Conservation (phyloP, 208 protist genomes). For the Trypanosoma platydactyli region DNA sequence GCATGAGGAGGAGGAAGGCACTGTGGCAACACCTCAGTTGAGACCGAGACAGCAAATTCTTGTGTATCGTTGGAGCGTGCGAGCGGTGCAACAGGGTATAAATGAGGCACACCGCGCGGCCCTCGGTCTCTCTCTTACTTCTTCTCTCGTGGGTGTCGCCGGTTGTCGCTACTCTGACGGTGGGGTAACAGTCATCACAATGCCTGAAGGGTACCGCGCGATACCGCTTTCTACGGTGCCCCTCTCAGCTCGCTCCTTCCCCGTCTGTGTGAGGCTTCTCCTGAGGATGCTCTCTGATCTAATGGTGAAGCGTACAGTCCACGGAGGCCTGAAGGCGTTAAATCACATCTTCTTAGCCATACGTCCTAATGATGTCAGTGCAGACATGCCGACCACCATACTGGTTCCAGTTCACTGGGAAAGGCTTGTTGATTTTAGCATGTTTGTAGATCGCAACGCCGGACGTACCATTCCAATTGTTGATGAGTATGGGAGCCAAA, state of each 20-base stretch:
- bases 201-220: conserved; percentile 46
- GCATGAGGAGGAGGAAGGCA: conserved; percentile 23
- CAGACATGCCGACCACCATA: conserved; percentile 29
- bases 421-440: conserved; percentile 80
- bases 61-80: conserved; percentile 65
- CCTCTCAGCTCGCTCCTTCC: conserved; percentile 47
- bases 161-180: conserved; percentile 55
- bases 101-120: conserved; percentile 70
- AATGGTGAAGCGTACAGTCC: conserved; percentile 68
- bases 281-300: conserved; percentile 57
- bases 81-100: conserved; percentile 28
- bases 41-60: conserved; percentile 30
- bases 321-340: conserved; percentile 58
- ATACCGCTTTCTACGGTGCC: conserved; percentile 59
- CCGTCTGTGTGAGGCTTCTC: conserved; percentile 51
- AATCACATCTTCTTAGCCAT: conserved; percentile 66
- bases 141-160: conserved; percentile 40
- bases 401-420: conserved; percentile 84
- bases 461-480: conserved; percentile 73
- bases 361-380: background rate
- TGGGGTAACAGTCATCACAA: conserved; percentile 59
- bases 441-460: conserved; percentile 85
- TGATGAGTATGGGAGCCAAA: conserved; percentile 27
- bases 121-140: conserved; percentile 49
- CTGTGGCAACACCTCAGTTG: background rate